Base-by-base conservation (phyloP, 768 basidiomycete species). In the Antrodiella citrinella region DNA sequence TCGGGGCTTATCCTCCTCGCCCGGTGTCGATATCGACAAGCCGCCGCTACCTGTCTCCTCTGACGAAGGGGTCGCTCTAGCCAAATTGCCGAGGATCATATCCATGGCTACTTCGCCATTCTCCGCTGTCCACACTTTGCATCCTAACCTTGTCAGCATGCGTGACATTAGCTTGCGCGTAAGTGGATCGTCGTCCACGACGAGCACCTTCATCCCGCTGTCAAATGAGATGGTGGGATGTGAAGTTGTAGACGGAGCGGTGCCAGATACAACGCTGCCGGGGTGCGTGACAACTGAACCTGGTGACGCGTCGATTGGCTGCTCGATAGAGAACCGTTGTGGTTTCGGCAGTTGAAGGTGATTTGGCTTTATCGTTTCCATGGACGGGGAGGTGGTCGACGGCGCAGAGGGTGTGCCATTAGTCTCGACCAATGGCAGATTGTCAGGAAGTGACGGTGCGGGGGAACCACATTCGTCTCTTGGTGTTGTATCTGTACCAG, bases 91-190 rank as follows among this genome's bases (percentile, higher is more conserved):
- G 4, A 86, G 58, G 25, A 90, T 80, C 73, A 86, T 73, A 52
- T 86, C 78, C 47, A 91, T 67, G 19, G 88, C 89, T 26, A 82
- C 63, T 59, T 84, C 78, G 4, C 91, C 91, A 59, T 94, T 91
- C 68, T 92, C 87, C 10, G 91, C 91, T 15, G 80, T 81, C 12
- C 78, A 71, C n/a, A 92, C 89, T 24, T 65, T 65, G 64, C 89
- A 91, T 1, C 91, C 89, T 1, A 92, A 70, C 26, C 89, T 74
- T n/a, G 77, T 76, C 40, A 93, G 70, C 64, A 90, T 78, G 20
- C 89, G 75, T 52, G 73, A 76, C 91, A 93, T 91, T 52, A 93
- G 69, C 46, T 76, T 81, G 46, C 91, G 77, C 47, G 91, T 92
- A 48, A 92, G 65, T 10, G 74, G 66, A 63, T 94, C 91, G 59